Percentiles rank a stretch among this genome's conserved stretches.
Conservation (phyloP, 257 asterid species). For the Lithospermum erythrorhizon region DNA sequence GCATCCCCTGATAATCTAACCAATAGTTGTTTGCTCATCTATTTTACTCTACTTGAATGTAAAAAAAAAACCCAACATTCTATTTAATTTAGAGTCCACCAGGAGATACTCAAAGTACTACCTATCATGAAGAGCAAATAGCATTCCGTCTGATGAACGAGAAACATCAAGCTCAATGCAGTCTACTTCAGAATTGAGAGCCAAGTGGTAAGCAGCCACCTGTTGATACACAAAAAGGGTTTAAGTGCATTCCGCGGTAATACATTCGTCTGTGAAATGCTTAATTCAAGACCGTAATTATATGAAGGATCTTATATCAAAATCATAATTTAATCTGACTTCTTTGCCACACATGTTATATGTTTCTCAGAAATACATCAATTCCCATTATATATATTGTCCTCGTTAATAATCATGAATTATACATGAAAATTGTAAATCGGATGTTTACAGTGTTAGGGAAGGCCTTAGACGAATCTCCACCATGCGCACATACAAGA, state of each 20-base stretch:
- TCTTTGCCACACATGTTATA: background rate
- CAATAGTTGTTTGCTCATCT: background rate
- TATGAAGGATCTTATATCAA: too few species aligned
- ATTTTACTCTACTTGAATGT: background rate
- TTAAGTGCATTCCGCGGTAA: background rate
- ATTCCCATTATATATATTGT: too few species aligned
- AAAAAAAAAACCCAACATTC: background rate
- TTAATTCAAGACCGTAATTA: too few species aligned
- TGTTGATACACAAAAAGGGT: slow-evolving; percentile 12
- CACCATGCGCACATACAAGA: slow-evolving; percentile 96
- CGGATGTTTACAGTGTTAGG: slow-evolving; percentile 69
- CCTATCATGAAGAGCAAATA: slow-evolving; percentile 97
- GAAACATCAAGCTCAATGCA: slow-evolving; percentile 94
- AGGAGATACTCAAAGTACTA: slow-evolving; percentile 3
- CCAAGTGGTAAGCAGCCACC: slow-evolving; percentile 65
- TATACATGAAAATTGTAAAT: too few species aligned
- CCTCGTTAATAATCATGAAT: too few species aligned
- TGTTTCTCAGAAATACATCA: slow-evolving; percentile 2
- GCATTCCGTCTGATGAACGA: slow-evolving; percentile 81
- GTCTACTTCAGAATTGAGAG: slow-evolving; percentile 70
- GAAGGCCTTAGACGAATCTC: slow-evolving; percentile 88
- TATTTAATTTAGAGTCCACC: background rate
- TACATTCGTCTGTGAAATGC: background rate
- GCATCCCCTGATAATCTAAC: background rate
- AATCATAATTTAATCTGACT: slow-evolving; percentile 1